Evolutionary conservation across 306 rosid species (phyloP).

Genomic region (Cucumis melo): DNA sequence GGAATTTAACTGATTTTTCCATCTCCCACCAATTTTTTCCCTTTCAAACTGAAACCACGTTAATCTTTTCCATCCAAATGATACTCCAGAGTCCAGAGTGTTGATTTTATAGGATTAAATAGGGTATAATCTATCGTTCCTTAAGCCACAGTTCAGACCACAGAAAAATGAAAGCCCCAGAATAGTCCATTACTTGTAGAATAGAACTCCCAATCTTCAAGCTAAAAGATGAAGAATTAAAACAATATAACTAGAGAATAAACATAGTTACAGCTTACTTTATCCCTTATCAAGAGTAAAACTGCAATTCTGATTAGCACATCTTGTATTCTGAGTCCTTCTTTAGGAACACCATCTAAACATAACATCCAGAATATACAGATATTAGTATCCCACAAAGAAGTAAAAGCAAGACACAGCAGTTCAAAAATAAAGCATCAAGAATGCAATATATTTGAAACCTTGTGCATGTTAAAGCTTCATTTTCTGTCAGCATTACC

Average conservation of each 20-base stretch:
- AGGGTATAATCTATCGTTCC: not conserved
- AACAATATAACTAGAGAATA: not conserved
- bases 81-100: not conserved
- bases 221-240: not conserved
- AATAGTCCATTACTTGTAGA: not conserved
- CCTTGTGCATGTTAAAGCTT: not conserved
- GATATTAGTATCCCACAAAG: not conserved
- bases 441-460: not conserved
- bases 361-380: conserved; percentile 13
- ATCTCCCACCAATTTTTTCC: not conserved
- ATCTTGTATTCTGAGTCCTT: conserved; percentile 82
- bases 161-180: not conserved
- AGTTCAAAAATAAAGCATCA: not conserved
- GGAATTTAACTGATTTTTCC: not conserved
- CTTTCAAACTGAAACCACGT: not conserved
- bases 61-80: not conserved
- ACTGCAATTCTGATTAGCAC: conserved; percentile 86
- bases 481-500: not conserved
- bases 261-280: conserved; percentile 37
- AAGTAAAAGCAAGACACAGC: not conserved
- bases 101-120: not conserved
- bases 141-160: not conserved
- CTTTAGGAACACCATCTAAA: conserved; percentile 97
- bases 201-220: not conserved
- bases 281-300: conserved; percentile 57